Base-by-base conservation (phyloP, 78 protist species). In the Bodo saltans region DNA sequence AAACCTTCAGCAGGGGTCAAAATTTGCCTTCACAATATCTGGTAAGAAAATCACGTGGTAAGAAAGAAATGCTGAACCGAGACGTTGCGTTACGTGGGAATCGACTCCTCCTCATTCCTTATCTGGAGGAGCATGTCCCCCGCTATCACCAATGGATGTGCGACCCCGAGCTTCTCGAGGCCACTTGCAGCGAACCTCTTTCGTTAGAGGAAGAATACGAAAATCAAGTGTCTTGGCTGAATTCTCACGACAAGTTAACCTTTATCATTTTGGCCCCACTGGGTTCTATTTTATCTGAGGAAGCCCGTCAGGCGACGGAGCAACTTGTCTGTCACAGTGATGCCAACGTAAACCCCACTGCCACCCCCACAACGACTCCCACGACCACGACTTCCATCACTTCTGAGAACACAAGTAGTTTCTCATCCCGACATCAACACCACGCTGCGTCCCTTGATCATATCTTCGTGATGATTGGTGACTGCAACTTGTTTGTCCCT, bases 141-240 rank as follows among this genome's bases (percentile, higher is more conserved):
- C 75, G 27, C 70, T 95, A 95, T 72, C 94, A 93, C 53, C 47
- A 17, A 32, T 95, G 98, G 98, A 95, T 95, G 98, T 47, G 35
- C 52, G 70, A 74, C 67, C 85, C 75, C 70, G 82, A 69, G 0
- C 83, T 93, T 25, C 85, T 72, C 37, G 89, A 86, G 60, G 72
- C 75, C 42, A 93, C 96, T 32, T 91, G 92, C 1, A 74, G 90
- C 0, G 98, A 95, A 40, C 87, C 87, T n/a, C 78, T 93, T 21
- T 79, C 90, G 0, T 42, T 95, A 4, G 96, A 93, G 0, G 94
- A 91, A 68, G 96, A 95, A 68, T 85, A 86, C 39, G 94, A 35
- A 34, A 93, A 90, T 88, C 98, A 95, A 84, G n/a, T 33, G 30
- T 38, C 72, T n/a, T 95, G 98, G 98, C 74, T 47, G 42, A 70